Percentiles rank a stretch among this genome's conserved stretches.
Evolutionary conservation across 768 basidiomycete genomes (phyloP).

Genomic region (Tulasnella sp.): DNA sequence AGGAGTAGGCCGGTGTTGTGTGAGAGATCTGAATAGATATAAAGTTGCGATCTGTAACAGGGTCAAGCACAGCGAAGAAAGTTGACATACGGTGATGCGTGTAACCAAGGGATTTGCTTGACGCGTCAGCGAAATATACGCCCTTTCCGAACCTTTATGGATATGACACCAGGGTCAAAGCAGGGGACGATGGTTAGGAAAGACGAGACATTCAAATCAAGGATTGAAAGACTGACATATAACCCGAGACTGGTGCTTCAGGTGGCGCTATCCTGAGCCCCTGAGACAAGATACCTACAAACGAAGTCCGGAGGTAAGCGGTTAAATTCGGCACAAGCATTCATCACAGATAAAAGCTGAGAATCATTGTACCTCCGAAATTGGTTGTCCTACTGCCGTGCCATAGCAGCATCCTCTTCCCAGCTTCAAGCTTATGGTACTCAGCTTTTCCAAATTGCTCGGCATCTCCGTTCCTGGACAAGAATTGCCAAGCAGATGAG

Average conservation of each 20-base stretch:
- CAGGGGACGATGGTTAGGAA: not conserved
- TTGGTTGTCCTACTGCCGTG: conserved; percentile 54
- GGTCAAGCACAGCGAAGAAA: too few relatives aligned
- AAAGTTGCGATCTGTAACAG: too few relatives aligned
- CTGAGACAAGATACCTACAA: conserved; percentile 45
- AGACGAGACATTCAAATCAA: not conserved
- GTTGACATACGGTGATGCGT: conserved; percentile 30
- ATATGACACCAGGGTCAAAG: too few relatives aligned
- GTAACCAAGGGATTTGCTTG: conserved; percentile 3
- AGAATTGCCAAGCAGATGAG: too few relatives aligned
- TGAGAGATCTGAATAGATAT: too few relatives aligned
- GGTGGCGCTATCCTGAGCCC: conserved; percentile 55
- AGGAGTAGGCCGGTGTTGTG: conserved; percentile 43
- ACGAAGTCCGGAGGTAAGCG: not conserved
- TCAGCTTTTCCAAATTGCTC: conserved; percentile 37
- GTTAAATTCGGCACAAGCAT: too few relatives aligned
- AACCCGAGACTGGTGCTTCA: conserved; percentile 31
- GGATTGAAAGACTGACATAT: conserved; percentile 23
- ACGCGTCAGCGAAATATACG: conserved; percentile 51
- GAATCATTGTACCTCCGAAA: conserved; percentile 32
- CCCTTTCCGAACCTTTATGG: conserved; percentile 61
- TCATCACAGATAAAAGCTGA: not conserved
- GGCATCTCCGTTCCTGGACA: conserved; percentile 28
- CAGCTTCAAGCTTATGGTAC: conserved; percentile 33
- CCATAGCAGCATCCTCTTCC: conserved; percentile 49